A percentile compares a stretch with the other conserved stretches of the same genome.
Conservation (phyloP, 2,329 filamentous ascomycete genomes). For the Aspergillus sp. region DNA sequence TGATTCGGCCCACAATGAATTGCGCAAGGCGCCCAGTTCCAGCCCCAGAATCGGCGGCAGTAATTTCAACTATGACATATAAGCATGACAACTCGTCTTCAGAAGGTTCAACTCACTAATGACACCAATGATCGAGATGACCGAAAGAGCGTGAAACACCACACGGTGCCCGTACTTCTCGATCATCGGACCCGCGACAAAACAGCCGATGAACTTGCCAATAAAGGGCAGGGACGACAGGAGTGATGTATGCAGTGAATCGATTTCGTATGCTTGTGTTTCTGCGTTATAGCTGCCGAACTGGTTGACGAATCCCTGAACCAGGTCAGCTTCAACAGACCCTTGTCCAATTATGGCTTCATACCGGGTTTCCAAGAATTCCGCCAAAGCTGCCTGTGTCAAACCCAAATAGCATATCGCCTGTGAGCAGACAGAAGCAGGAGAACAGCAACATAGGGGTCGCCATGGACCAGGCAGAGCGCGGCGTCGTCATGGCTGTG, state of each 20-base stretch:
- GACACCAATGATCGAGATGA: not conserved
- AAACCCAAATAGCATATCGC: not conserved
- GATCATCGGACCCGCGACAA: not conserved
- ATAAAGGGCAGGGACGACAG: not conserved
- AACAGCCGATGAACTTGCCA: not conserved
- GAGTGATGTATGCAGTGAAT: not conserved
- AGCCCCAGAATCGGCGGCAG: not conserved
- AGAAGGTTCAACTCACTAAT: not conserved
- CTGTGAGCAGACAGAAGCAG: not conserved
- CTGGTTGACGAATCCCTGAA: not conserved
- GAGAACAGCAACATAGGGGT: slow-evolving; percentile 1
- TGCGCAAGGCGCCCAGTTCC: not conserved
- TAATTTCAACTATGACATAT: not conserved
- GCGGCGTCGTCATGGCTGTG: not conserved
- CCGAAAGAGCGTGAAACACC: not conserved
- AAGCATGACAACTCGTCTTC: too few species aligned
- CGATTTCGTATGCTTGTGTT: not conserved
- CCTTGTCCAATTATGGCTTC: not conserved
- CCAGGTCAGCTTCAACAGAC: too few species aligned
- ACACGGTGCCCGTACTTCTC: not conserved
- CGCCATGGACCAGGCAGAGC: not conserved
- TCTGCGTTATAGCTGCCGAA: not conserved
- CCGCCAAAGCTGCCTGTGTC: not conserved
- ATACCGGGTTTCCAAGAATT: not conserved
- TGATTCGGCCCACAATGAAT: not conserved